Base-by-base conservation (phyloP, 2,329 filamentous ascomycete genomes). In the Epichloe bromicola region DNA sequence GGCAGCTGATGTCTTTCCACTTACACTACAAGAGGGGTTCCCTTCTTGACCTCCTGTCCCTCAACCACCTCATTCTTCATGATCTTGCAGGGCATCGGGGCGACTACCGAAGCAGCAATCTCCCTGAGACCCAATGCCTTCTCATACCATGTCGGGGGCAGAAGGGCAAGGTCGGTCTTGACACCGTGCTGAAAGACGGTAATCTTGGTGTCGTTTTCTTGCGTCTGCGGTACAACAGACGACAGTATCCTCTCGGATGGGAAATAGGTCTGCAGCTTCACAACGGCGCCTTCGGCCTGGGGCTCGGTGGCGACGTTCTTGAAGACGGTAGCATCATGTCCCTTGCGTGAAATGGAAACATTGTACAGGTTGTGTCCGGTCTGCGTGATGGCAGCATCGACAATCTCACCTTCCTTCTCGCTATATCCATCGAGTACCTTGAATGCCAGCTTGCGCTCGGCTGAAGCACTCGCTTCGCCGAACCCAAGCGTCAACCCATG, bases 41-140 rank as follows among this genome's bases (percentile, higher is more conserved):
- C 90, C 70, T 91, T 94, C 63, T 82, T 82, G 15, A 98, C 93
- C 45, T 68, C 70, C 56, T 95, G 81, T 0, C 93, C 93, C 59
- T 88, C 88, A 30, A 76, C 70, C 0, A 96, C 88, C 66, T 95
- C 87, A 46, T 96, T 93, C 57, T 88, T 82, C 55, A 98, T 70
- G 26, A 98, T 85, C 71, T 97, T 97, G 70, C 93, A 97, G 2
- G 93, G 93, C 93, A 98, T 98, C 0, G 93, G 93, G 20, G 93
- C 88, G 23, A 87, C 75, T 1, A 97, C 88, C 49, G 85, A 93
- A 53, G 91, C 90, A 6, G 82, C 75, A 0, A 78, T 77, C 61
- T 95, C 88, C 65, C 88, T 90, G 55, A 86, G 71, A 0, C 91
- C 90, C 7, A 96, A 74, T 0, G 88, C 89, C 68, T 94, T 91